Percentiles rank a stretch among this genome's conserved stretches.
Conservation (phyloP, 2,329 filamentous ascomycete genomes). For the Harringtonia lauricola region DNA sequence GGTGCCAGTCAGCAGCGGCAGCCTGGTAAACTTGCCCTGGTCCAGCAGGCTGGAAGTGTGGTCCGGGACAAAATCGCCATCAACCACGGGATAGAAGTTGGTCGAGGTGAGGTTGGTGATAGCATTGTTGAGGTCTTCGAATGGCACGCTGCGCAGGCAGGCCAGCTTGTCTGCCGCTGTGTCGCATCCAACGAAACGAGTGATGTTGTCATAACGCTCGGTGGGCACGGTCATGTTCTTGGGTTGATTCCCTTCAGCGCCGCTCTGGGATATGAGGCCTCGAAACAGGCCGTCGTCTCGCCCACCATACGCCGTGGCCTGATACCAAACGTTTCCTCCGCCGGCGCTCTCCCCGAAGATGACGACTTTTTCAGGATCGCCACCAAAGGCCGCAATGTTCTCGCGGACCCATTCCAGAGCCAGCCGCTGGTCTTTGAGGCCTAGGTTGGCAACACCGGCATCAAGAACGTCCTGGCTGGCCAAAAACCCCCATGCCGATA, state of each 20-base stretch:
- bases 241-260: slow-evolving; percentile 19
- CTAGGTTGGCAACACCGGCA: slow-evolving; percentile 36
- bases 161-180: neutral
- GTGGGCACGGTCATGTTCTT: slow-evolving; percentile 17
- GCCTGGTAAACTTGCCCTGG: slow-evolving; percentile 20
- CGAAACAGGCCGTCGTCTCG: slow-evolving; percentile 41
- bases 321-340: slow-evolving; percentile 33
- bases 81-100: slow-evolving; percentile 18
- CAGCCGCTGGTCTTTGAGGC: slow-evolving; percentile 36
- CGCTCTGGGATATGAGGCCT: slow-evolving; percentile 29
- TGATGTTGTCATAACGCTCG: slow-evolving; percentile 10
- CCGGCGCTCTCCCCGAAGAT: slow-evolving; percentile 43
- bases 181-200: neutral
- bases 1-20: slow-evolving; percentile 1
- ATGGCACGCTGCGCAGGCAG: slow-evolving; percentile 21
- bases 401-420: slow-evolving; percentile 37
- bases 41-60: neutral
- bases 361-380: slow-evolving; percentile 25
- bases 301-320: slow-evolving; percentile 34
- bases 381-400: slow-evolving; percentile 25
- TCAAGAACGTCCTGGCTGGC: slow-evolving; percentile 26
- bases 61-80: slow-evolving; percentile 26
- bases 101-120: neutral
- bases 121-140: slow-evolving; percentile 15
- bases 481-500: slow-evolving; percentile 36